A percentile compares a stretch with the other conserved stretches of the same genome.
phyloP scores from a whole-genome alignment of 1,284 basidiomycete genomes.

The Cystobasidium pallidum region DNA sequence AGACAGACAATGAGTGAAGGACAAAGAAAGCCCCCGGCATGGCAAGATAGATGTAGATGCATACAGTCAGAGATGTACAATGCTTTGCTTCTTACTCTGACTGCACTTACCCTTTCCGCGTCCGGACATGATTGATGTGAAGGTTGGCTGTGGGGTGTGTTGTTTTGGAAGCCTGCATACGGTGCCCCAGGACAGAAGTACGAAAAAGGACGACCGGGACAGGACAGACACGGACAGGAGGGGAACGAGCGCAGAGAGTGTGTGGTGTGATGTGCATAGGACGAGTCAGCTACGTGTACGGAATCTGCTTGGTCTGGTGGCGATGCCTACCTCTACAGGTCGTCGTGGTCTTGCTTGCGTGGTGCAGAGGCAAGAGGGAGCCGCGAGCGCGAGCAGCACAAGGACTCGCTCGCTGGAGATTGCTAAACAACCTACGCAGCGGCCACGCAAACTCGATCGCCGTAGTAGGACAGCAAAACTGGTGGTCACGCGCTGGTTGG shows the following conservation, averaged over 20 bases:
- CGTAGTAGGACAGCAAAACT: neutral
- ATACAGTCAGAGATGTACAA: neutral
- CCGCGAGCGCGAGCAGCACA: neutral
- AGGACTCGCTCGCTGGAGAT: neutral
- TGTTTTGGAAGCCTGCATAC: conserved; percentile 17
- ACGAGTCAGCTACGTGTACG: neutral
- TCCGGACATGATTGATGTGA: conserved; percentile 66
- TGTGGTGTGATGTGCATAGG: neutral
- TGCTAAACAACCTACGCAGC: conserved; percentile 10
- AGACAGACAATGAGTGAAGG: neutral
- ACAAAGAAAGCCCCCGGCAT: no score
- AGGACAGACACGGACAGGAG: neutral
- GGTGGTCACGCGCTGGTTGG: no score
- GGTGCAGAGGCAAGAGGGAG: conserved; percentile 26
- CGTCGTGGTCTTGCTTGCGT: neutral
- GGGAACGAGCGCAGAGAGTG: no score
- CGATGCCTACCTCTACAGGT: neutral
- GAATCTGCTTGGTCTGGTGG: neutral
- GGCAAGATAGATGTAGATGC: neutral
- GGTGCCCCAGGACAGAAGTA: neutral
- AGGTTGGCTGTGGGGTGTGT: conserved; percentile 17
- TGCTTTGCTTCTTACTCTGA: neutral
- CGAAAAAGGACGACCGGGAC: neutral
- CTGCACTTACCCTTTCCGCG: conserved; percentile 66
- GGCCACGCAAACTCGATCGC: conserved; percentile 7